A percentile compares a stretch with the other conserved stretches of the same genome.
phyloP scores from a whole-genome alignment of 2,329 filamentous ascomycete genomes.

The Pseudocercospora fuligena region DNA sequence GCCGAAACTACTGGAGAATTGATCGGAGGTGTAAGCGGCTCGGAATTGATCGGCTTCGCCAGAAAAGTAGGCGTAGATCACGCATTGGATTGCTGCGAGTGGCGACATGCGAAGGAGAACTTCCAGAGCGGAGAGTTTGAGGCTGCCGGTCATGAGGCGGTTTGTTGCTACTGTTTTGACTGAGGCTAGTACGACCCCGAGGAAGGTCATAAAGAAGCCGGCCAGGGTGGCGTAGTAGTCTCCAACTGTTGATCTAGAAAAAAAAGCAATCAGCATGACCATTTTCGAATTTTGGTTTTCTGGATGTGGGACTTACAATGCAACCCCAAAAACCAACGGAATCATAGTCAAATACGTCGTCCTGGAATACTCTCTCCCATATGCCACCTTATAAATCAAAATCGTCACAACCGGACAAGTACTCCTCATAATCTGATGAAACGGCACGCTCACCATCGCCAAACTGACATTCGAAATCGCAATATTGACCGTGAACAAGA shows the following conservation, averaged over 20 bases:
- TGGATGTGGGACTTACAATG: constrained; percentile 41
- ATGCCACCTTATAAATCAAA: constrained; percentile 63
- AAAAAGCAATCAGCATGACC: background rate
- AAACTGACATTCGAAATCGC: constrained; percentile 69
- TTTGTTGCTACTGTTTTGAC: constrained; percentile 68
- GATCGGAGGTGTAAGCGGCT: constrained; percentile 16
- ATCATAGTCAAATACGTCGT: constrained; percentile 65
- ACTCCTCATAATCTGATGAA: constrained; percentile 68
- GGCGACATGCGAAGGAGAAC: constrained; percentile 53
- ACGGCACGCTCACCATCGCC: constrained; percentile 66
- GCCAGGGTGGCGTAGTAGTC: constrained; percentile 66
- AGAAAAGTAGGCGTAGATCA: constrained; percentile 28
- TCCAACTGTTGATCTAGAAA: constrained; percentile 57
- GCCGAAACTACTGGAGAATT: constrained; percentile 60
- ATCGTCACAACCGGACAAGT: constrained; percentile 67
- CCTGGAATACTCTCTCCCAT: constrained; percentile 59
- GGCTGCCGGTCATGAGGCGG: constrained; percentile 65
- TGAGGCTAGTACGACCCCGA: constrained; percentile 45
- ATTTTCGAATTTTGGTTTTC: no score
- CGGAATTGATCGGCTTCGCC: constrained; percentile 27
- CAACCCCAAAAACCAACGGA: constrained; percentile 65
- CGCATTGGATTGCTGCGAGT: constrained; percentile 30
- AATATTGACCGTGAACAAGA: constrained; percentile 67
- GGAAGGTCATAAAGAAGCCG: constrained; percentile 48
- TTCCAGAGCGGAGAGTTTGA: constrained; percentile 63